A percentile compares a stretch with the other conserved stretches of the same genome.
Evolutionary conservation across 2,329 filamentous ascomycete genomes (phyloP).

Genomic region (Epichloe bromicola): DNA sequence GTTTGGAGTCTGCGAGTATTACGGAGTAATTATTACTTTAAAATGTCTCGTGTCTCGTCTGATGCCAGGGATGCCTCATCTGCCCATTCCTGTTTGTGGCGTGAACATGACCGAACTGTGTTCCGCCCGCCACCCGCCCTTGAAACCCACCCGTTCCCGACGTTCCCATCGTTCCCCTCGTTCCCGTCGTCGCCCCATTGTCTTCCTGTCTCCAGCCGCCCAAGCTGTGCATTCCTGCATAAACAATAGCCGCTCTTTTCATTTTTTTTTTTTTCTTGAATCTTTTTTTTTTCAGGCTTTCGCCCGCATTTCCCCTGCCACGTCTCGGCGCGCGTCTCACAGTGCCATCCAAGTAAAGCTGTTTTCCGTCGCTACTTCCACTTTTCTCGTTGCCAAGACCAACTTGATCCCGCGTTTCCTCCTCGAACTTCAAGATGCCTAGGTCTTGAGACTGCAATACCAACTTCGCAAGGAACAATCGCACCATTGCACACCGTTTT

Average conservation of each 20-base stretch:
- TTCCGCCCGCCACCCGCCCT: not conserved
- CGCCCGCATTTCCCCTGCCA: not conserved
- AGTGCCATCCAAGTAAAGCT: not conserved
- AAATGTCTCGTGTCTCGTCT: too few relatives aligned
- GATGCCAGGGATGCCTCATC: not conserved
- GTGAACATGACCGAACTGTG: not conserved
- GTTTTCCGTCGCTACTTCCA: not conserved
- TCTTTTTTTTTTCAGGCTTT: not conserved
- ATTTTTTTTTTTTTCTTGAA: not conserved
- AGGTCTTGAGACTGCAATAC: not conserved
- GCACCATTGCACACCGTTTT: not conserved
- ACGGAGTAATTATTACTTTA: too few relatives aligned
- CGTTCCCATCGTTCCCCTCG: not conserved
- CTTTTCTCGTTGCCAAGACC: conserved; percentile 1
- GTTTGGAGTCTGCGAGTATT: too few relatives aligned
- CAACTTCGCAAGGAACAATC: not conserved
- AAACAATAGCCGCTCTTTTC: conserved; percentile 2
- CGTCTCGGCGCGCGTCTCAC: not conserved
- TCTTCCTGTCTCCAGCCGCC: not conserved
- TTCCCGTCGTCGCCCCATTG: not conserved
- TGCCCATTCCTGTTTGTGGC: not conserved
- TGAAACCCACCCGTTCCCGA: not conserved
- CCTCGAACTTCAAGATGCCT: not conserved
- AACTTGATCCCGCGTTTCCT: not conserved
- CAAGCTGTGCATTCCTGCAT: conserved; percentile 1